Conservation (phyloP, 257 asterid species). For the Dorcoceras hygrometricum region DNA sequence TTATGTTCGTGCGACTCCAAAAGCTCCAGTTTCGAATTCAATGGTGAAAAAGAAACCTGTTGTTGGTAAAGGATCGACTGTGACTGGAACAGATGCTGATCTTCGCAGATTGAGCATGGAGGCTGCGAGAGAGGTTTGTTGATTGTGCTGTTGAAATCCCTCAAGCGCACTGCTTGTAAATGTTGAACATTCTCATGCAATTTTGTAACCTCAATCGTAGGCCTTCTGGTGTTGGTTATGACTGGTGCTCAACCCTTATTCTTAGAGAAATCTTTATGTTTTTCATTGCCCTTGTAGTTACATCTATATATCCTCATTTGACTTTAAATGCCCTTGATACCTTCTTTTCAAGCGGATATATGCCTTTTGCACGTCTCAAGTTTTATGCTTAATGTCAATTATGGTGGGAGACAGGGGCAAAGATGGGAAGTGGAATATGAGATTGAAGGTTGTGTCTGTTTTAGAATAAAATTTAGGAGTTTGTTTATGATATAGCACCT, state of each 20-base stretch:
- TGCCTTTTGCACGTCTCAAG: background rate
- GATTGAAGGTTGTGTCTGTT: background rate
- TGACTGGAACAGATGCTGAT: constrained; percentile 99
- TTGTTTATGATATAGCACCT: background rate
- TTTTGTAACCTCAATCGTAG: background rate
- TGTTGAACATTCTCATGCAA: background rate
- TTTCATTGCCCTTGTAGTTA: constrained; percentile 2
- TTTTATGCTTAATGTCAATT: constrained; percentile 5
- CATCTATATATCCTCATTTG: constrained; percentile 1
- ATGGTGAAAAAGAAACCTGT: constrained; percentile 73
- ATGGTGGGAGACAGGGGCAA: background rate
- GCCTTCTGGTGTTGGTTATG: background rate
- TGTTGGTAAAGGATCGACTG: constrained; percentile 88
- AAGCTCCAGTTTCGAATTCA: constrained; percentile 82
- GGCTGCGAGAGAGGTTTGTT: constrained; percentile 93
- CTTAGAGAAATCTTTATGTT: background rate
- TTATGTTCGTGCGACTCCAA: constrained; percentile 83
- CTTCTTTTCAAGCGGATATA: background rate
- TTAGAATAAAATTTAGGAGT: constrained; percentile 9
- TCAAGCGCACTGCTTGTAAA: constrained; percentile 10
- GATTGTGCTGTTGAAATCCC: constrained; percentile 11
- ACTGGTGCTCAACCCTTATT: background rate
- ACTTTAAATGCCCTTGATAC: background rate
- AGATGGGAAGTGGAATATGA: constrained; percentile 6
- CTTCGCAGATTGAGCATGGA: constrained; percentile 99